Evolutionary conservation across 148 eudicot species (phyloP).

Genomic region (Amaranthus cruentus): DNA sequence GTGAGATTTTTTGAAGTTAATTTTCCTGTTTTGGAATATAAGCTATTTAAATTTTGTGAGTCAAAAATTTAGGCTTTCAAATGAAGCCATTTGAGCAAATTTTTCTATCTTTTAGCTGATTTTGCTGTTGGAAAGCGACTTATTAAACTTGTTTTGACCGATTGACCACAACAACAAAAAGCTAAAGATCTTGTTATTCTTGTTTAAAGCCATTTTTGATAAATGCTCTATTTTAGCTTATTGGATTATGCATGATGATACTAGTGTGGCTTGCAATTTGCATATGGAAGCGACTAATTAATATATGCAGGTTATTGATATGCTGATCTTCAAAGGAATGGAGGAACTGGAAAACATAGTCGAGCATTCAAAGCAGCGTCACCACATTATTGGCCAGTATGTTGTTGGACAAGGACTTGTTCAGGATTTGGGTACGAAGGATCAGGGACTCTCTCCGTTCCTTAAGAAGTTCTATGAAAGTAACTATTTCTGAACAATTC

Average conservation of each 20-base stretch:
- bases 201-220: neutral
- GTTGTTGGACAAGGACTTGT: constrained; percentile 63
- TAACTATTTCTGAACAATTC: constrained; percentile 48
- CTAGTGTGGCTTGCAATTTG: neutral
- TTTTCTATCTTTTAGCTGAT: neutral
- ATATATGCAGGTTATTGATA: constrained; percentile 68
- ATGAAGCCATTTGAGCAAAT: neutral
- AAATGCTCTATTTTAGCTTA: neutral
- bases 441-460: constrained; percentile 48
- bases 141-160: neutral
- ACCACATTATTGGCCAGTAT: constrained; percentile 88
- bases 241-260: neutral
- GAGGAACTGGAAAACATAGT: constrained; percentile 74
- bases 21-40: neutral
- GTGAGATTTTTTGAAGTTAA: neutral
- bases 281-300: constrained; percentile 1
- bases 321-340: constrained; percentile 76
- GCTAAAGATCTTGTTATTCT: neutral
- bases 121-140: neutral
- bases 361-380: constrained; percentile 93
- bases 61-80: neutral
- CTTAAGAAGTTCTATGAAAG: constrained; percentile 60
- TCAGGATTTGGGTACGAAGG: constrained; percentile 54
- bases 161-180: neutral
- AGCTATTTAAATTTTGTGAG: neutral